phyloP scores from a whole-genome alignment of 2,329 filamentous ascomycete species.

The Ophiostoma triangulosporum region DNA sequence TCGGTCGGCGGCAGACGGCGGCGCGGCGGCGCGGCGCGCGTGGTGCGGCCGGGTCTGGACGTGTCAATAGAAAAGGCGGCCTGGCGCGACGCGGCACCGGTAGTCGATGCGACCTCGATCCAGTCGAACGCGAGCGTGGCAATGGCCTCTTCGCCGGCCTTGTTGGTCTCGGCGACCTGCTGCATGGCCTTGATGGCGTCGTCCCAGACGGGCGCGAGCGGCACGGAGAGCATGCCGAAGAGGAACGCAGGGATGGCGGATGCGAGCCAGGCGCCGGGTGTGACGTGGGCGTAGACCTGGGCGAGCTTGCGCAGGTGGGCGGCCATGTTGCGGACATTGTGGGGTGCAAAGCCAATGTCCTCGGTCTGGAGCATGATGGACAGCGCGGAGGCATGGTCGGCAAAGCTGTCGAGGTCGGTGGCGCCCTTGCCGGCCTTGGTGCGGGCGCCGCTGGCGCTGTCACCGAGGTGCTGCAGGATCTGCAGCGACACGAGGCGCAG shows the following conservation, averaged over 20 bases:
- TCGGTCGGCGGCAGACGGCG: slow-evolving; percentile 41
- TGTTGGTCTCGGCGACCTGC: slow-evolving; percentile 50
- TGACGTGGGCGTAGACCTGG: slow-evolving; percentile 44
- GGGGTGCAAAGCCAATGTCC: slow-evolving; percentile 60
- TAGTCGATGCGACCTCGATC: slow-evolving; percentile 47
- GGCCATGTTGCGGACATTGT: slow-evolving; percentile 62
- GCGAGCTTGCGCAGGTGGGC: slow-evolving; percentile 77
- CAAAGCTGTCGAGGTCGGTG: slow-evolving; percentile 38
- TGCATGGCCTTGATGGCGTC: slow-evolving; percentile 66
- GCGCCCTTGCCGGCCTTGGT: not conserved
- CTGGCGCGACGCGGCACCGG: slow-evolving; percentile 36
- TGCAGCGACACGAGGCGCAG: slow-evolving; percentile 61
- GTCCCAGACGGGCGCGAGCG: slow-evolving; percentile 76
- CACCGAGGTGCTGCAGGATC: slow-evolving; percentile 36
- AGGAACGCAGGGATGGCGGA: slow-evolving; percentile 67
- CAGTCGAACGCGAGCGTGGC: slow-evolving; percentile 64
- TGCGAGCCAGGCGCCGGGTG: slow-evolving; percentile 49
- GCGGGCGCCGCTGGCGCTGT: not conserved
- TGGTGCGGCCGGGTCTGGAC: not conserved
- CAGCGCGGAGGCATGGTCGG: slow-evolving; percentile 37
- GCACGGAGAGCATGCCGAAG: slow-evolving; percentile 80
- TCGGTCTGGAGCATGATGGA: slow-evolving; percentile 65
- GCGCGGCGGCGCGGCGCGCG: slow-evolving; percentile 12
- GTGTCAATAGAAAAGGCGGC: slow-evolving; percentile 19
- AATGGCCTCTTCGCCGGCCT: slow-evolving; percentile 59